phyloP scores from a whole-genome alignment of 1,139 yeast genomes.

The Kurtzmaniella natalensis region DNA sequence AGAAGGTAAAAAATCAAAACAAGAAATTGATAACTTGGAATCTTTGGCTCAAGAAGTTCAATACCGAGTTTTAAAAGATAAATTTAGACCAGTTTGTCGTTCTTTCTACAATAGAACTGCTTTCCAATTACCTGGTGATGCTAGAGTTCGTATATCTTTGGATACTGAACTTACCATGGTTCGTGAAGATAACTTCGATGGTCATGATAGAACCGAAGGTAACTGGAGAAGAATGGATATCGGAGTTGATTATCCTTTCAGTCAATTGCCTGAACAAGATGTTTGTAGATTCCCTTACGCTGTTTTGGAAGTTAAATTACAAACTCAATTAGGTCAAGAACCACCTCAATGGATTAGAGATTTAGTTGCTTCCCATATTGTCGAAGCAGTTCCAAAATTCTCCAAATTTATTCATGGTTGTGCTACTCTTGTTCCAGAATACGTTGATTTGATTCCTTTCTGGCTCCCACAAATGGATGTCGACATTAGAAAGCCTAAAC shows the following conservation, averaged over 20 bases:
- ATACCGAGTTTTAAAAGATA: slow-evolving; percentile 77
- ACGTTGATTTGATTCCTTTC: slow-evolving; percentile 80
- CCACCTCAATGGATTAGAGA: slow-evolving; percentile 98
- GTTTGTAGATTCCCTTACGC: slow-evolving; percentile 95
- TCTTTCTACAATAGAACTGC: slow-evolving; percentile 98
- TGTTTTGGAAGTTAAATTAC: slow-evolving; percentile 91
- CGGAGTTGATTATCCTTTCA: slow-evolving; percentile 94
- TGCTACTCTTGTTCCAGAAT: slow-evolving; percentile 80
- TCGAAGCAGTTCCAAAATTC: slow-evolving; percentile 96
- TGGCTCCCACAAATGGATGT: slow-evolving; percentile 99
- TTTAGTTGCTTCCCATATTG: slow-evolving; percentile 83
- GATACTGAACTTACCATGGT: slow-evolving; percentile 96
- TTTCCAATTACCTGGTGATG: slow-evolving; percentile 98
- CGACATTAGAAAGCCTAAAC: slow-evolving; percentile 87
- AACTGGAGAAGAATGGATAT: slow-evolving; percentile 99
- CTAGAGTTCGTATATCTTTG: slow-evolving; percentile 94
- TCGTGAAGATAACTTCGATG: slow-evolving; percentile 95
- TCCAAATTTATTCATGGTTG: slow-evolving; percentile 96
- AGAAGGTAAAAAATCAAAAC: slow-evolving; percentile 81
- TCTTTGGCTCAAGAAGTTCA: slow-evolving; percentile 90
- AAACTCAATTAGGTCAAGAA: slow-evolving; percentile 97
- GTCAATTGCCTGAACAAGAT: slow-evolving; percentile 77
- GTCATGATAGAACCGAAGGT: slow-evolving; percentile 79
- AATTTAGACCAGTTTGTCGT: slow-evolving; percentile 89
- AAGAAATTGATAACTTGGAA: slow-evolving; percentile 90